Conservation (phyloP, 2,329 filamentous ascomycete genomes). For the Talaromyces sp. region DNA sequence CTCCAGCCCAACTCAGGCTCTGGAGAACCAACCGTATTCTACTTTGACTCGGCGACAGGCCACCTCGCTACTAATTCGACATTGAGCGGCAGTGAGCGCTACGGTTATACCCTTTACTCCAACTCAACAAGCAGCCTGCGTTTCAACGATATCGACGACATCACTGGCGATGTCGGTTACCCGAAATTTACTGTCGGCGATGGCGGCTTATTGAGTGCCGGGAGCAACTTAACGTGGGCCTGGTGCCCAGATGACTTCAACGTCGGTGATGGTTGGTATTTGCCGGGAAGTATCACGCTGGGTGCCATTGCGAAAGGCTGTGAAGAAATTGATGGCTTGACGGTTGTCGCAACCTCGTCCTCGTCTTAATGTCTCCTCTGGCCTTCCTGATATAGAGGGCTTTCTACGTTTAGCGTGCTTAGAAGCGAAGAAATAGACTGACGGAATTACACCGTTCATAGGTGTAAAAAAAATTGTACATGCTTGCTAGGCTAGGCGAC, state of each 20-base stretch:
- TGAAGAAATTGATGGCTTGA: background rate
- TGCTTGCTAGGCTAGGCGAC: background rate
- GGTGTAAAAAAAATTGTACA: background rate
- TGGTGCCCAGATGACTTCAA: constrained; percentile 7
- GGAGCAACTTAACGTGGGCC: constrained; percentile 19
- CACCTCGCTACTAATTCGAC: background rate
- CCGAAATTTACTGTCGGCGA: background rate
- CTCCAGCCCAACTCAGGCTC: background rate
- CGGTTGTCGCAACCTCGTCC: background rate
- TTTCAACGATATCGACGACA: background rate
- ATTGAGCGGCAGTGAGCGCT: background rate
- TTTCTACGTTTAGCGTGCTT: background rate
- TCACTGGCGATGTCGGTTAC: background rate
- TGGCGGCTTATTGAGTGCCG: background rate
- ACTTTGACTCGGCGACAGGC: background rate
- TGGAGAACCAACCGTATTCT: background rate
- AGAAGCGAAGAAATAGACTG: background rate
- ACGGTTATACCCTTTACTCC: constrained; percentile 1
- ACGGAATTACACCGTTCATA: background rate
- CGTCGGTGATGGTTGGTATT: constrained; percentile 5
- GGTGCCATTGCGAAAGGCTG: constrained; percentile 1
- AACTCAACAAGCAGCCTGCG: constrained; percentile 4
- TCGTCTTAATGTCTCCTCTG: background rate
- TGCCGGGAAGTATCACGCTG: constrained; percentile 7
- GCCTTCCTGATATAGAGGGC: background rate